Base-by-base conservation (phyloP, 352 stramenopile species). In the Plasmopara viticola region DNA sequence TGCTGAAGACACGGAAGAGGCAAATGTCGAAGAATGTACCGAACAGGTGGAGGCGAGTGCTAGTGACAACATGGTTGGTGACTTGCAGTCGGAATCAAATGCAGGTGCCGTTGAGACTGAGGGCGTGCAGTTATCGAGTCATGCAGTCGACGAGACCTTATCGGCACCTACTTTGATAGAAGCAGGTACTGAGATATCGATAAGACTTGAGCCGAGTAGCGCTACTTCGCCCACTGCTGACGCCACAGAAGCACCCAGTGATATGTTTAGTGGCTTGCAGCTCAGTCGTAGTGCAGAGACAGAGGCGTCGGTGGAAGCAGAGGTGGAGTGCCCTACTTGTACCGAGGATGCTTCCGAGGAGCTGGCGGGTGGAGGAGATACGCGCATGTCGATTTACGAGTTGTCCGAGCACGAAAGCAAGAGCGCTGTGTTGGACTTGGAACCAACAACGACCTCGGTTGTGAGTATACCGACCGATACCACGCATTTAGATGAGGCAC, bases 331-430 rank as follows among this genome's bases (percentile, higher is more conserved):
- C 14, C 13, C 31, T 35, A 12, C 31, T 35, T 12, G 31, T 35
- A 12, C 13, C 34, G 33, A 14, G 1, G 49, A 60, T 4, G 47
- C 53, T 39, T 25, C 7, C 17, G 51, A 54, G 28, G 20, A 31
- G 13, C 60, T 44, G 13, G 31, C 62, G 30, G 66, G 47, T 34
- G 51, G 31, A 6, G 66, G 53, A 18, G 63, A 65, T 42, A 58
- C 48, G 30, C 72, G 64, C 28, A 83, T 83, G 72, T 76, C 70
- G 14, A 78, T 83, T 48, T 53, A 74, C 44, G 67, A 83, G 56
- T 48, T 82, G n/a, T 69, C 61, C 7, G 60, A 77, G 52, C 63
- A 67, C 53, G 56, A 43, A 50, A 47, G 5, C n/a, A 48, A 51
- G 10, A 17, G 25, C 14, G 43, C 37, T 42, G 49, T 44, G 9